Evolutionary conservation across 352 stramenopile genomes (phyloP).

Genomic region (Sclerospora graminicola): DNA sequence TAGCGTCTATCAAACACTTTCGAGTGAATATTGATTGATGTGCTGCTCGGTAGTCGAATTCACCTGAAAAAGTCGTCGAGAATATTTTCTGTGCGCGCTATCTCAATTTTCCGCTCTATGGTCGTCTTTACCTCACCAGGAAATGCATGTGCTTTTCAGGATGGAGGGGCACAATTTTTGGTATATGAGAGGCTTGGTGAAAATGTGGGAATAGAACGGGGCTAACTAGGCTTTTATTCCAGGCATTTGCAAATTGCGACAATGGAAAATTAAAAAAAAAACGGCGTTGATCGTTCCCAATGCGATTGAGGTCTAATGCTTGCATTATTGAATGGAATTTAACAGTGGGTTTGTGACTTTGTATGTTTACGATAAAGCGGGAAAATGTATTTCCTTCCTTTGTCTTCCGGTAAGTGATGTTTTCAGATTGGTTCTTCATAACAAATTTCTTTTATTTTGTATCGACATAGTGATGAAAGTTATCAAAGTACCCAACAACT

Average conservation of each 20-base stretch:
- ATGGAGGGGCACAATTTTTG: conserved; percentile 73
- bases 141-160: conserved; percentile 73
- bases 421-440: background rate
- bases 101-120: conserved; percentile 74
- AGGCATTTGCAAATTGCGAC: conserved; percentile 56
- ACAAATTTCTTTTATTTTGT: conserved; percentile 2
- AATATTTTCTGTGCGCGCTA: conserved; percentile 78
- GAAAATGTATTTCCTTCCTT: conserved; percentile 78
- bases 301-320: conserved; percentile 54
- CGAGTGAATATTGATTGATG: background rate
- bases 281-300: conserved; percentile 79
- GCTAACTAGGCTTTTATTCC: conserved; percentile 26
- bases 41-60: conserved; percentile 28
- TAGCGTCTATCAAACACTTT: conserved; percentile 5
- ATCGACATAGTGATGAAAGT: conserved; percentile 55
- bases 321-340: background rate
- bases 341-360: background rate
- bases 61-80: conserved; percentile 68
- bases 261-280: conserved; percentile 84
- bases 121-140: conserved; percentile 64
- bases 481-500: conserved; percentile 71
- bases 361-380: conserved; percentile 42
- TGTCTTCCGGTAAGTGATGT: conserved; percentile 49
- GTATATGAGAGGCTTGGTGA: background rate
- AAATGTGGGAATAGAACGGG: background rate